phyloP scores from a whole-genome alignment of 768 basidiomycete species.

The Tephrocybe sp. region DNA sequence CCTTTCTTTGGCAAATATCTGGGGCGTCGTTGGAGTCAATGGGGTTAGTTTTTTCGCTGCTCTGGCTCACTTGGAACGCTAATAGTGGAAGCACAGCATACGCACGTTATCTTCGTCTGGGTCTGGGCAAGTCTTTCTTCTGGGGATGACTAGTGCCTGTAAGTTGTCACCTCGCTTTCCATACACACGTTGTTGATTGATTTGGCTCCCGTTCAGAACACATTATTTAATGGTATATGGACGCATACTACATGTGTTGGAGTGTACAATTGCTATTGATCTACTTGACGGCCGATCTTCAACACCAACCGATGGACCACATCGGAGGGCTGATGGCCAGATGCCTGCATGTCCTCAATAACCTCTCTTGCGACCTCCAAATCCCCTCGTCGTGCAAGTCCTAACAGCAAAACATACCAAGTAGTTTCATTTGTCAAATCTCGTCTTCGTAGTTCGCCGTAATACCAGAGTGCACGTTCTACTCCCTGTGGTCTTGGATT shows the following conservation, averaged over 20 bases:
- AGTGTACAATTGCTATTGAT: not conserved
- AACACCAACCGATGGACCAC: slow-evolving; percentile 47
- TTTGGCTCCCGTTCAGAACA: too few species aligned
- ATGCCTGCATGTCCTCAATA: slow-evolving; percentile 54
- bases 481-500: slow-evolving; percentile 48
- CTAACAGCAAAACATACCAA: slow-evolving; percentile 74
- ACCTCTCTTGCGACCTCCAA: slow-evolving; percentile 62
- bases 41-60: slow-evolving; percentile 53
- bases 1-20: slow-evolving; percentile 89
- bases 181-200: too few species aligned
- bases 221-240: too few species aligned
- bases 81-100: slow-evolving; percentile 45
- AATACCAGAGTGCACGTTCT: slow-evolving; percentile 53
- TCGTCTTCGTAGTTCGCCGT: slow-evolving; percentile 55
- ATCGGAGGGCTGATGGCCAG: slow-evolving; percentile 42
- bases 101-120: slow-evolving; percentile 65
- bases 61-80: slow-evolving; percentile 1
- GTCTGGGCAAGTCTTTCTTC: slow-evolving; percentile 64
- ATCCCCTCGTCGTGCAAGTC: slow-evolving; percentile 53
- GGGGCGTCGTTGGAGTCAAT: slow-evolving; percentile 82
- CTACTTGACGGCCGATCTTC: slow-evolving; percentile 37
- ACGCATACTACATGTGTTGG: too few species aligned
- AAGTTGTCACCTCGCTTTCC: not conserved
- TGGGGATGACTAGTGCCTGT: slow-evolving; percentile 30
- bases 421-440: slow-evolving; percentile 56